Conservation (phyloP, 768 basidiomycete species). For the Melanogaster broomeanus region DNA sequence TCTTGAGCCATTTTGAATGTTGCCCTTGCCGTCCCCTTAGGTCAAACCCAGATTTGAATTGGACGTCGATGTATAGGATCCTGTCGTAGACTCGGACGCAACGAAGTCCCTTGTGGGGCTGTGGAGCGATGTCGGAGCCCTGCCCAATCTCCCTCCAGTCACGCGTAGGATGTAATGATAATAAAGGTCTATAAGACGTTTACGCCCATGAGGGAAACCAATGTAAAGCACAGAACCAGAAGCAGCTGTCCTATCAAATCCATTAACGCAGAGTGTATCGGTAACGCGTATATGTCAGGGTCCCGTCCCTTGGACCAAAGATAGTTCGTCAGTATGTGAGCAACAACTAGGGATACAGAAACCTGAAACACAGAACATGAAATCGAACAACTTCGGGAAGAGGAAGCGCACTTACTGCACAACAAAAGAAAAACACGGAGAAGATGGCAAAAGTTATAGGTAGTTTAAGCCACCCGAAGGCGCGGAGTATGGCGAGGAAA, state of each 20-base stretch:
- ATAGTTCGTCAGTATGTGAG: constrained; percentile 65
- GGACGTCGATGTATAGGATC: too few species aligned
- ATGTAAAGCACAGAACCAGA: constrained; percentile 73
- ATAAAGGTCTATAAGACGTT: constrained; percentile 13
- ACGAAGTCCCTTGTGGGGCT: too few species aligned
- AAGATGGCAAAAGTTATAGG: constrained; percentile 68
- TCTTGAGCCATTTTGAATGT: too few species aligned
- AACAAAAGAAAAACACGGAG: constrained; percentile 70
- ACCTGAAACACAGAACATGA: constrained; percentile 48
- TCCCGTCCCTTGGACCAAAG: constrained; percentile 80
- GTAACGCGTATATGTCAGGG: constrained; percentile 93
- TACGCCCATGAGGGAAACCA: constrained; percentile 51
- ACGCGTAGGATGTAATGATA: not conserved
- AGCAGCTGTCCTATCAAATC: constrained; percentile 83
- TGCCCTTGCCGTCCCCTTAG: too few species aligned
- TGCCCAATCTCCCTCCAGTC: too few species aligned
- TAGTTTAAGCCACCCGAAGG: constrained; percentile 77
- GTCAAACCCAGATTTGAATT: too few species aligned
- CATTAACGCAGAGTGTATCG: constrained; percentile 86
- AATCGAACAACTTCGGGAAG: not conserved
- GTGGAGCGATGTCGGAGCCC: too few species aligned
- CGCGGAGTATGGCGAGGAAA: constrained; percentile 66
- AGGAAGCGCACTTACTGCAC: constrained; percentile 58
- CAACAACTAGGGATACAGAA: constrained; percentile 65
- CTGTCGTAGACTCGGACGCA: too few species aligned